A percentile compares a stretch with the other conserved stretches of the same genome.
Conservation (phyloP, 306 rosid genomes). For the Prunus salicina region DNA sequence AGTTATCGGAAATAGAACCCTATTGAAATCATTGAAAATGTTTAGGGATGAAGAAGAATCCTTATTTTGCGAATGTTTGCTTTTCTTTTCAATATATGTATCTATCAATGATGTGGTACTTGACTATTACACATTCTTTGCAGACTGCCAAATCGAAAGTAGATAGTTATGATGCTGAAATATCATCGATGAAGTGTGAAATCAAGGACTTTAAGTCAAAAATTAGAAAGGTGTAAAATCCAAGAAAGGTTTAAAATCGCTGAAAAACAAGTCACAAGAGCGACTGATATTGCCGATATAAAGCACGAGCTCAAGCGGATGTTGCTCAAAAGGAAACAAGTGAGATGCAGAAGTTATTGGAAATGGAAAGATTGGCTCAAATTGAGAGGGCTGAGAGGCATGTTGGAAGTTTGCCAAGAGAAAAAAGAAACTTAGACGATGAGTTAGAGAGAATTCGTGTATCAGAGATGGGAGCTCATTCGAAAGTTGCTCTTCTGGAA, state of each 20-base stretch:
- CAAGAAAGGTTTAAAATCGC: constrained; percentile 71
- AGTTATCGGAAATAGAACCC: too few relatives aligned
- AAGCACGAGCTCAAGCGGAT: constrained; percentile 60
- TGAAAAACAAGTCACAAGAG: constrained; percentile 68
- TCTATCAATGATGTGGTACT: neutral
- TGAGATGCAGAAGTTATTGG: constrained; percentile 73
- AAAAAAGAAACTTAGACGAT: constrained; percentile 43
- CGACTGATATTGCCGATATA: constrained; percentile 64
- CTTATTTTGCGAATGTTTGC: neutral
- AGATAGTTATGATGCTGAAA: constrained; percentile 66
- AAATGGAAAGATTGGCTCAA: constrained; percentile 68
- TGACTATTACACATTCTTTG: constrained; percentile 22
- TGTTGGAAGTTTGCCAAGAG: constrained; percentile 62
- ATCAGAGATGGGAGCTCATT: too few relatives aligned
- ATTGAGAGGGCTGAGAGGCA: constrained; percentile 84
- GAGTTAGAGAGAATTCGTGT: constrained; percentile 12
- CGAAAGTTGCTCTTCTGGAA: too few relatives aligned
- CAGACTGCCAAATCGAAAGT: constrained; percentile 88
- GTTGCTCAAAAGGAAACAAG: constrained; percentile 65
- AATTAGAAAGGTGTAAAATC: too few relatives aligned
- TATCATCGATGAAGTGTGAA: constrained; percentile 56
- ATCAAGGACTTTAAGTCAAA: constrained; percentile 31
- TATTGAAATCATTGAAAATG: neutral
- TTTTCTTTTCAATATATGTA: neutral
- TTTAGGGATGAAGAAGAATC: neutral